Percentiles rank a stretch among this genome's conserved stretches.
Conservation (phyloP, 1,284 basidiomycete species). For the Papiliotrema terrestris region DNA sequence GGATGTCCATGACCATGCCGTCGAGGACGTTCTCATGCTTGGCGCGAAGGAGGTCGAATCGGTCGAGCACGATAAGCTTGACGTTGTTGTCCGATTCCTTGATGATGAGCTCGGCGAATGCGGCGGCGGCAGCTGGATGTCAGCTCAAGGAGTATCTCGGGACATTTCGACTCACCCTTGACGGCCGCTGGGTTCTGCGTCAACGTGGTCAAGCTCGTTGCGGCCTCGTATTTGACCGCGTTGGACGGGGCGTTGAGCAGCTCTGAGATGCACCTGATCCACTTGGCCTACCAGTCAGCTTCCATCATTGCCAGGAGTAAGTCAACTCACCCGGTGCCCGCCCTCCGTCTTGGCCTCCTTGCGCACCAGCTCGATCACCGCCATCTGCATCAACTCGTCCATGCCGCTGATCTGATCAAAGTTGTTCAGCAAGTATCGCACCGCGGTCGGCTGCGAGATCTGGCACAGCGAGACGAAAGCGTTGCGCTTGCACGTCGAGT, state of each 20-base stretch:
- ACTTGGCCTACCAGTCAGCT: constrained; percentile 61
- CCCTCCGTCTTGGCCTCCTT: constrained; percentile 85
- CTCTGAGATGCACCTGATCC: constrained; percentile 92
- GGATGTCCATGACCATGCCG: constrained; percentile 89
- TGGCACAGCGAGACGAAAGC: constrained; percentile 93
- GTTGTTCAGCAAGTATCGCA: constrained; percentile 82
- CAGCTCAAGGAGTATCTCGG: constrained; percentile 2
- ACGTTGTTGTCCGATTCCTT: constrained; percentile 99
- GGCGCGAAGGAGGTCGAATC: constrained; percentile 76
- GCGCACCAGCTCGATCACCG: constrained; percentile 90
- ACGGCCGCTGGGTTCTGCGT: constrained; percentile 95
- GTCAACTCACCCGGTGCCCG: constrained; percentile 64
- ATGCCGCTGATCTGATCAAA: constrained; percentile 79
- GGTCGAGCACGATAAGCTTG: constrained; percentile 95
- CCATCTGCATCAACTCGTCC: constrained; percentile 95
- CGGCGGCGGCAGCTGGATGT: constrained; percentile 74
- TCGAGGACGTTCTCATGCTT: constrained; percentile 92
- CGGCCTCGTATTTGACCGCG: constrained; percentile 97
- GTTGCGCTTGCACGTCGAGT: constrained; percentile 95
- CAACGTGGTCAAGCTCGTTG: constrained; percentile 87
- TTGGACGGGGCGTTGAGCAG: constrained; percentile 87
- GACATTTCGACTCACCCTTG: constrained; percentile 62
- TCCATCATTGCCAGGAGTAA: constrained; percentile 12
- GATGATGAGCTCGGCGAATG: constrained; percentile 83
- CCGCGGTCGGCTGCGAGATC: constrained; percentile 83